Percentiles rank a stretch among this genome's conserved stretches.
phyloP scores from a whole-genome alignment of 2,329 filamentous ascomycete genomes.

The Emergomyces africanus region DNA sequence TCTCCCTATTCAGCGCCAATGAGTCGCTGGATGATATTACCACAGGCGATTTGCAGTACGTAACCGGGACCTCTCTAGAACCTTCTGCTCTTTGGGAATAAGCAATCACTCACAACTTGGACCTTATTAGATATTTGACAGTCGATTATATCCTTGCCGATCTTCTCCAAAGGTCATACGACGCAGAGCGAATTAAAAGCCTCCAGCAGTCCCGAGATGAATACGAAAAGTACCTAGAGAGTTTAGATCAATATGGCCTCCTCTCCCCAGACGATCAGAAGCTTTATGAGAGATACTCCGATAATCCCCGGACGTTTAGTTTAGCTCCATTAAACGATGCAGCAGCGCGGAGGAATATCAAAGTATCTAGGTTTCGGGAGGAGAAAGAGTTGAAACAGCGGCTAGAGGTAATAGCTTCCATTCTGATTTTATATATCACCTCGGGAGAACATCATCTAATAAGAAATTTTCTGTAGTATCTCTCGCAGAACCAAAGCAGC shows the following conservation, averaged over 20 bases:
- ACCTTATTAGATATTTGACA: conserved; percentile 50
- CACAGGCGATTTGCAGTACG: conserved; percentile 67
- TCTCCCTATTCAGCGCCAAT: conserved; percentile 82
- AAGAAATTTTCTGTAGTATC: conserved; percentile 34
- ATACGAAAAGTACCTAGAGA: conserved; percentile 67
- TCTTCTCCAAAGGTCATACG: conserved; percentile 53
- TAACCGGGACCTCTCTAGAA: background rate
- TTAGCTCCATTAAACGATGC: conserved; percentile 55
- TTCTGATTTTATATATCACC: too few species aligned
- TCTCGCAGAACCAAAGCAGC: conserved; percentile 45
- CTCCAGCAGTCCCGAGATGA: conserved; percentile 52
- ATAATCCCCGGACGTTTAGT: conserved; percentile 59
- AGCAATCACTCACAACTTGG: background rate
- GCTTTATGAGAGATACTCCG: conserved; percentile 59
- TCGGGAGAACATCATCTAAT: too few species aligned
- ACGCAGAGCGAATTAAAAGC: conserved; percentile 49
- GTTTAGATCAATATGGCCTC: conserved; percentile 67
- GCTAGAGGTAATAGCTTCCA: conserved; percentile 49
- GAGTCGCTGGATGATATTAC: conserved; percentile 77
- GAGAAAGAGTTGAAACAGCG: conserved; percentile 78
- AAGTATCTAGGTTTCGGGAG: conserved; percentile 71
- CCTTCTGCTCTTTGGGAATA: conserved; percentile 8
- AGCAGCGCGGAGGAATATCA: conserved; percentile 60
- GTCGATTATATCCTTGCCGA: conserved; percentile 70
- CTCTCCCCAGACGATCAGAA: conserved; percentile 52